Percentiles rank a stretch among this genome's conserved stretches.
phyloP scores from a whole-genome alignment of 1,284 basidiomycete species.

The Moniliella sp. region DNA sequence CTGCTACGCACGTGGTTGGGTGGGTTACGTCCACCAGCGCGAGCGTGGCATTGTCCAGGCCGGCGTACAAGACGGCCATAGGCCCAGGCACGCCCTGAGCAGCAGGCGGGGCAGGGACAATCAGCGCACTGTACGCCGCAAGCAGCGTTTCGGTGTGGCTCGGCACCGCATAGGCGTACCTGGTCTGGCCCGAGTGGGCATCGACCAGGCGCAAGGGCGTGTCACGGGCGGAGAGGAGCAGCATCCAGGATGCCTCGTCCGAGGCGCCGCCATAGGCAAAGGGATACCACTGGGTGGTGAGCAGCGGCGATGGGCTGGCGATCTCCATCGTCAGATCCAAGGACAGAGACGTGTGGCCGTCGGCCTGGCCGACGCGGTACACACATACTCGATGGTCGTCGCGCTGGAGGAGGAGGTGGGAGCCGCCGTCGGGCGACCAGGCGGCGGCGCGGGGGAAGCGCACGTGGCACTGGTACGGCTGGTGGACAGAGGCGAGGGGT shows the following conservation, averaged over 20 bases:
- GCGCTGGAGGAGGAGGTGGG: background rate
- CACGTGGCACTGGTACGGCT: too few species aligned
- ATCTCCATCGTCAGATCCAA: background rate
- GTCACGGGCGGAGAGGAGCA: background rate
- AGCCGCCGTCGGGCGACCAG: background rate
- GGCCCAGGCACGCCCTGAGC: too few species aligned
- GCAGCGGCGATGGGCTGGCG: background rate
- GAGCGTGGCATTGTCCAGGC: background rate
- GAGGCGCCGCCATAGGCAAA: background rate
- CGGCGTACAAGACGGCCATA: background rate
- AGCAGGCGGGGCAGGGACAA: background rate
- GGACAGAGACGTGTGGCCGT: background rate
- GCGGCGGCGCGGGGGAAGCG: background rate
- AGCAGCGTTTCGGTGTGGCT: background rate
- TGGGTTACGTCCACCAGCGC: background rate
- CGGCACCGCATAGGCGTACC: background rate
- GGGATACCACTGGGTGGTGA: background rate
- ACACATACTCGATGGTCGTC: background rate
- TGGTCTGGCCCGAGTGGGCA: background rate
- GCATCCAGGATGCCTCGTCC: background rate
- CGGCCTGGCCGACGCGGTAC: background rate
- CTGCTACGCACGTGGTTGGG: too few species aligned
- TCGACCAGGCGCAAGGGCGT: background rate
- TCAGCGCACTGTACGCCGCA: background rate
- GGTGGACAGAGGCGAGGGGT: too few species aligned